These are phyloP conservation scores for Allomyces arbusculus DNA, from an alignment of 192 early-diverging fungal species.

Conservation along the genomic window DNA sequence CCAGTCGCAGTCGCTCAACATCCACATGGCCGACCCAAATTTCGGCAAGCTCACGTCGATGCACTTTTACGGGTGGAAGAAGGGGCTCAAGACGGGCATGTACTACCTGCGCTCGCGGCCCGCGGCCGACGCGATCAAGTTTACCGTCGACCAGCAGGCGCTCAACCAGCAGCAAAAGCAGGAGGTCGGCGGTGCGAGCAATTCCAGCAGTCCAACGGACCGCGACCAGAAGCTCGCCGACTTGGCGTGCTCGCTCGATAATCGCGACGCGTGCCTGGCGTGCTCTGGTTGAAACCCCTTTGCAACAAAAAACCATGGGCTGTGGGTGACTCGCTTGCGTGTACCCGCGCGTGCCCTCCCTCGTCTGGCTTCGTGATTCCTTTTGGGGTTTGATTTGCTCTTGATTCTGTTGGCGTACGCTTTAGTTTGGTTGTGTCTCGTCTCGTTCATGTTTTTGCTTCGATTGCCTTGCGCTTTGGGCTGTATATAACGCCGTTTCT, in stretches of 20 bases:
- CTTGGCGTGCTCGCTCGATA: slow-evolving; percentile 76
- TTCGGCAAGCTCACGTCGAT: slow-evolving; percentile 86
- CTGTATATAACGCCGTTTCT: too few relatives aligned
- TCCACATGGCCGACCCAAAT: slow-evolving; percentile 83
- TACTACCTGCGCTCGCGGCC: slow-evolving; percentile 92
- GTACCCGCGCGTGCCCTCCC: too few relatives aligned
- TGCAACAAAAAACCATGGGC: too few relatives aligned
- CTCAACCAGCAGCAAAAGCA: slow-evolving; percentile 17
- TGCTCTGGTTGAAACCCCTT: slow-evolving; percentile 73
- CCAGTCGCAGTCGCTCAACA: slow-evolving; percentile 88
- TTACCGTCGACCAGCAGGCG: slow-evolving; percentile 71
- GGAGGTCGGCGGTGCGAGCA: background rate
- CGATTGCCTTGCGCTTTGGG: too few relatives aligned
- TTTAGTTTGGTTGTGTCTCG: too few relatives aligned
- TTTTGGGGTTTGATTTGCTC: too few relatives aligned
- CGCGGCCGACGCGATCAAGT: slow-evolving; percentile 95
- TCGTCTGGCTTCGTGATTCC: too few relatives aligned
- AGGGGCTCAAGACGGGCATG: slow-evolving; percentile 97
- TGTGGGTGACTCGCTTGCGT: too few relatives aligned
- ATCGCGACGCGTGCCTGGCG: slow-evolving; percentile 79
- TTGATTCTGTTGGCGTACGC: too few relatives aligned
- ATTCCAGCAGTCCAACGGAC: slow-evolving; percentile 10
- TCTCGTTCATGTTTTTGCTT: too few relatives aligned
- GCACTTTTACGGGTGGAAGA: slow-evolving; percentile 97
- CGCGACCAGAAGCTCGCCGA: slow-evolving; percentile 41